A percentile compares a stretch with the other conserved stretches of the same genome.
Evolutionary conservation across 1,139 yeast species (phyloP).

Genomic region (Hemisphaericaspora xylofermentans): DNA sequence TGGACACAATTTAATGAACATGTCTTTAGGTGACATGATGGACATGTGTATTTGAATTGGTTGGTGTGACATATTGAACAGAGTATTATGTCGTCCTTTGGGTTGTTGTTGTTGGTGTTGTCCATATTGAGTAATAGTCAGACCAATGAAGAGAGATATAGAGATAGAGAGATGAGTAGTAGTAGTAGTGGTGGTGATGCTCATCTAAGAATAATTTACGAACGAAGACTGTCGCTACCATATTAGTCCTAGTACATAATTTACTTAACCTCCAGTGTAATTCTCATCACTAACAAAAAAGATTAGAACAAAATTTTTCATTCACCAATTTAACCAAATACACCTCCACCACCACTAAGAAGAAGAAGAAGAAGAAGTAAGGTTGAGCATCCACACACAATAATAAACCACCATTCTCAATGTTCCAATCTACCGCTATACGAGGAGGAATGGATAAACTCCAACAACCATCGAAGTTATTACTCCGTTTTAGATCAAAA

Average conservation of each 20-base stretch:
- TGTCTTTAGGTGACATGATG: slow-evolving; percentile 66
- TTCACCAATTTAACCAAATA: neutral
- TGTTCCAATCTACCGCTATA: slow-evolving; percentile 3
- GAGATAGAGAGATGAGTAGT: too few relatives aligned
- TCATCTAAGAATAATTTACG: too few relatives aligned
- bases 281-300: neutral
- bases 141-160: neutral
- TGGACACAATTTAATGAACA: slow-evolving; percentile 75
- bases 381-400: neutral
- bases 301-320: neutral
- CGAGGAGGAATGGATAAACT: neutral
- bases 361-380: too few relatives aligned
- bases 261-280: neutral
- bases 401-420: neutral
- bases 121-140: too few relatives aligned
- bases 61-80: slow-evolving; percentile 55
- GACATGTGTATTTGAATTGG: slow-evolving; percentile 72
- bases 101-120: too few relatives aligned
- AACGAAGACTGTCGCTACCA: too few relatives aligned
- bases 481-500: neutral
- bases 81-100: neutral
- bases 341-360: too few relatives aligned
- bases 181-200: too few relatives aligned
- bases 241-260: neutral
- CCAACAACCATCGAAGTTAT: too few relatives aligned